Evolutionary conservation across 129 eudicot genomes (phyloP).

Genomic region (Heracleum sosnowskyi): DNA sequence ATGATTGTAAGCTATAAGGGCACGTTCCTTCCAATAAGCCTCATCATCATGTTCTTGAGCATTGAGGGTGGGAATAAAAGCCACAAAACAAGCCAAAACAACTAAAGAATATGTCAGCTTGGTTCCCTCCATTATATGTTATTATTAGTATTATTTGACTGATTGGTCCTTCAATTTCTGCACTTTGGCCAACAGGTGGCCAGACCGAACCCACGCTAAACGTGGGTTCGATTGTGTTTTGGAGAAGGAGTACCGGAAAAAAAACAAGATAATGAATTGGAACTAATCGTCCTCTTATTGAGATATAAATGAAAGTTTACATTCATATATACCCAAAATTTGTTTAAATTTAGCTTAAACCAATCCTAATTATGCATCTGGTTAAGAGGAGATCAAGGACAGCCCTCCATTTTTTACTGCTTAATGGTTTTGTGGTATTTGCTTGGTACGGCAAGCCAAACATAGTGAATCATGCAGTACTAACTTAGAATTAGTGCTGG

Average conservation of each 20-base stretch:
- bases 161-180: background rate
- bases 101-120: background rate
- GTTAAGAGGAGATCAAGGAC: background rate
- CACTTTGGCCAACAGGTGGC: background rate
- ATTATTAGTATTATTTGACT: background rate
- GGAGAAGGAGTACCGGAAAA: background rate
- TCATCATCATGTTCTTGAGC: background rate
- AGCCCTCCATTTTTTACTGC: background rate
- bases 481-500: background rate
- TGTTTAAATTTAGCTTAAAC: background rate
- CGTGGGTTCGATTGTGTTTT: background rate
- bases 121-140: background rate
- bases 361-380: background rate
- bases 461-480: background rate
- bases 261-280: background rate
- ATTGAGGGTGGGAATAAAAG: slow-evolving; percentile 1
- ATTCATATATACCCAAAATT: background rate
- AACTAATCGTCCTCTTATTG: background rate
- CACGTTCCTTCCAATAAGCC: background rate
- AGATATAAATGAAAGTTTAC: background rate
- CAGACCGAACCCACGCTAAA: background rate
- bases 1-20: background rate
- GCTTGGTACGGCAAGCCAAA: background rate
- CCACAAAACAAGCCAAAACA: background rate
- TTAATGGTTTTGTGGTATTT: background rate